A percentile compares a stretch with the other conserved stretches of the same genome.
phyloP scores from a whole-genome alignment of 2,329 filamentous ascomycete genomes.

The Talaromyces verruculosus region DNA sequence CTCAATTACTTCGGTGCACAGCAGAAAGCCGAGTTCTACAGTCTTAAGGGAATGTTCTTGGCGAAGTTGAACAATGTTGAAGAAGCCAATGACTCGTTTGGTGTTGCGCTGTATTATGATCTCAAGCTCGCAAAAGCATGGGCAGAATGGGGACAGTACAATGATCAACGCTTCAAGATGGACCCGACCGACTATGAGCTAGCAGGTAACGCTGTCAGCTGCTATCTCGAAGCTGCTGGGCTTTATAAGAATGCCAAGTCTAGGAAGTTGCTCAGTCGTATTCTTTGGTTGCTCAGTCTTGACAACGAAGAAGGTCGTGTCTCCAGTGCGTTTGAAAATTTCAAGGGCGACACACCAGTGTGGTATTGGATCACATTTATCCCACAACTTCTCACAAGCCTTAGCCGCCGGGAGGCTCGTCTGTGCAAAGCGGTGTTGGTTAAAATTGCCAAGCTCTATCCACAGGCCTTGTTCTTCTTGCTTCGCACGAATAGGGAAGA shows the following conservation, averaged over 20 bases:
- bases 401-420: constrained; percentile 86
- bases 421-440: constrained; percentile 82
- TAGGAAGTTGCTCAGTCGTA: constrained; percentile 85
- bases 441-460: constrained; percentile 93
- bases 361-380: constrained; percentile 99
- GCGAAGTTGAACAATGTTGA: constrained; percentile 88
- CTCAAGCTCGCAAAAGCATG: constrained; percentile 94
- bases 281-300: constrained; percentile 91
- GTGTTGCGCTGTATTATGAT: constrained; percentile 92
- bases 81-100: constrained; percentile 91
- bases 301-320: constrained; percentile 85
- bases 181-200: constrained; percentile 77
- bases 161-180: constrained; percentile 92
- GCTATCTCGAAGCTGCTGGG: constrained; percentile 91
- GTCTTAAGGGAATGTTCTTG: constrained; percentile 98
- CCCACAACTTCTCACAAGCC: constrained; percentile 86
- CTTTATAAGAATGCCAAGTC: constrained; percentile 98
- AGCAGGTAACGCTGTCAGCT: constrained; percentile 89
- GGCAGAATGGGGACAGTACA: constrained; percentile 99
- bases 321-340: constrained; percentile 85
- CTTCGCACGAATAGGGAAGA: constrained; percentile 92
- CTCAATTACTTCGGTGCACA: constrained; percentile 95
- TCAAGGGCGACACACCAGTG: constrained; percentile 93
- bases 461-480: constrained; percentile 94
- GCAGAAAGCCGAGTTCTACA: constrained; percentile 99